phyloP scores from a whole-genome alignment of 495 filamentous ascomycete species.

The Bathelium albidoporum region DNA sequence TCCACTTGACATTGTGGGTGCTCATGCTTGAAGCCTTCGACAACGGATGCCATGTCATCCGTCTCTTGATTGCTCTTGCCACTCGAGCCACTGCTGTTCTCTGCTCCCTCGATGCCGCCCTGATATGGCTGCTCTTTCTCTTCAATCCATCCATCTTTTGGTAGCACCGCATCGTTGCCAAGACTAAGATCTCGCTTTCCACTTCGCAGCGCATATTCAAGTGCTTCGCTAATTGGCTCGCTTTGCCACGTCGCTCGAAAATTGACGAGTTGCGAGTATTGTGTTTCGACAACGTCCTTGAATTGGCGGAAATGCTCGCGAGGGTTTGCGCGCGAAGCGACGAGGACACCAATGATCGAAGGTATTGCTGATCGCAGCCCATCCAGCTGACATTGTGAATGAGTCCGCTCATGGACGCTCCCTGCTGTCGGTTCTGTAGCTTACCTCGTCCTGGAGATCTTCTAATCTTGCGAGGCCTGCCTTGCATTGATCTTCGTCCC shows the following conservation, averaged over 20 bases:
- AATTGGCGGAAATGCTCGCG: conserved; percentile 14
- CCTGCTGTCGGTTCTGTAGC: background rate
- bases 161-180: conserved; percentile 5
- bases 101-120: background rate
- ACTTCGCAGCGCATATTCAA: conserved; percentile 9
- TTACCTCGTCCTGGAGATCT: conserved; percentile 18
- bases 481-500: conserved; percentile 22
- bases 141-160: conserved; percentile 17
- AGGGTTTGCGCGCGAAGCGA: conserved; percentile 2
- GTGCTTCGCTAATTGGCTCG: background rate
- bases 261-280: background rate
- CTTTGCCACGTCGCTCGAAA: conserved; percentile 4
- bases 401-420: background rate
- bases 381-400: conserved; percentile 11
- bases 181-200: conserved; percentile 8
- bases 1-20: conserved; percentile 11
- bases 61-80: background rate
- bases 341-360: conserved; percentile 17
- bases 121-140: background rate
- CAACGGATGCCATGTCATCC: background rate
- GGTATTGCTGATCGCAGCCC: conserved; percentile 19
- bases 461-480: conserved; percentile 23
- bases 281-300: conserved; percentile 9
- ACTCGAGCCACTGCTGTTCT: conserved; percentile 3
- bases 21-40: conserved; percentile 10